Base-by-base conservation (phyloP, 257 asterid species). In the Scutellaria galericulata region DNA sequence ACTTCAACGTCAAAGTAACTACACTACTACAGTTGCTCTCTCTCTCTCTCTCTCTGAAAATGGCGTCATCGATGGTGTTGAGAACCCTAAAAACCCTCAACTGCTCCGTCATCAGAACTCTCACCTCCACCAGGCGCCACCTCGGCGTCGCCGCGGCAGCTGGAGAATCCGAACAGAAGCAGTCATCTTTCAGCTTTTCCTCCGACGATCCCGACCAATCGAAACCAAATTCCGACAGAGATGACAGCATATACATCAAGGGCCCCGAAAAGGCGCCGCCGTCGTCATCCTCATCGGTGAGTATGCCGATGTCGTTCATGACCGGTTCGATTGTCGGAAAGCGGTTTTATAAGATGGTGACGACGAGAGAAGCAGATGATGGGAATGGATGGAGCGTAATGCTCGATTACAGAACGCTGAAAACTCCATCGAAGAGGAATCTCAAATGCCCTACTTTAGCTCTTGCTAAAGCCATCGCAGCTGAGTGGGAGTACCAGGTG, bases 401-500 rank as follows among this genome's bases (percentile, higher is more conserved):
- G 97, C 92, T 94, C 12, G 97, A 94, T 87, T 94, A 91, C 81
- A 83, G 95, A 78, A 94, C 99, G 18, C 93, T 91, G 0, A 94
- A 87, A 77, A 87, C 99, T 51, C 99, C 99, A 20, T 77, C 97
- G 0, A 91, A 91, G 74, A 77, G 87, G 62, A 90, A 90, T 53
- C 95, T 94, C 70, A 91, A 84, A 66, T 94, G 97, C 70, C 99
- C 95, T 8, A 88, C 91, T 62, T 82, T 77, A 40, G 83, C 88
- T 73, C 97, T 94, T 46, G 99, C 99, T 46, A 85, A 87, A 55
- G 97, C 99, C 41, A 84, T 94, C 79, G 98, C 98, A 63, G 97
- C 97, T 78, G 99, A 95, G 79, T 95, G 99, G 98, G 97, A 92
- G 64, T 95, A 66, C 79, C 99, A 95, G 97, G 98, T 91, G 79